Evolutionary conservation across 352 stramenopile species (phyloP).

Genomic region (Phytopythium kandeliae): DNA sequence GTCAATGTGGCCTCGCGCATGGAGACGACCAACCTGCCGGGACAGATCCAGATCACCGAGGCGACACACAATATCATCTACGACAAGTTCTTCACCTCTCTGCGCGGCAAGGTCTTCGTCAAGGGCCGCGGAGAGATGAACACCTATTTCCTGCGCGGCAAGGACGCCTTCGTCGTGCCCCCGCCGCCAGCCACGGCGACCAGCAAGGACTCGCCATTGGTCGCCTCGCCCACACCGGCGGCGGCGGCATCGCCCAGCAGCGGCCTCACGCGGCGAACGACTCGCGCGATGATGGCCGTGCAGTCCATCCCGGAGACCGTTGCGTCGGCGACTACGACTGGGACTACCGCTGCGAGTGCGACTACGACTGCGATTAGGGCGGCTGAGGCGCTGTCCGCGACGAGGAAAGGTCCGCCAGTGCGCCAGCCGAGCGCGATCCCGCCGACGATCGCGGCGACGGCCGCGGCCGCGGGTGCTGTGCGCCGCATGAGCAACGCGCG

Average conservation of each 20-base stretch:
- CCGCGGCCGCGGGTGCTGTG: background rate
- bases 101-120: slow-evolving; percentile 73
- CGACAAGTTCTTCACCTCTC: slow-evolving; percentile 61
- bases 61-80: slow-evolving; percentile 58
- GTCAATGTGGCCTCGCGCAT: slow-evolving; percentile 85
- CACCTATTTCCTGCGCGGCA: slow-evolving; percentile 72
- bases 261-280: background rate
- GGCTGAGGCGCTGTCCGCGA: too few species aligned
- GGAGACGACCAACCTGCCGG: slow-evolving; percentile 75
- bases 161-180: slow-evolving; percentile 50
- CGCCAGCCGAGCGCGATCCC: background rate
- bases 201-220: background rate
- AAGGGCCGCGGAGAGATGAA: slow-evolving; percentile 82
- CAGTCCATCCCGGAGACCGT: slow-evolving; percentile 11
- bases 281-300: slow-evolving; percentile 3
- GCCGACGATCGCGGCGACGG: background rate
- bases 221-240: too few species aligned
- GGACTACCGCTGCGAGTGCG: too few species aligned
- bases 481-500: slow-evolving; percentile 13
- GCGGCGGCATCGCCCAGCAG: background rate
- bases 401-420: background rate
- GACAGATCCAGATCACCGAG: slow-evolving; percentile 80
- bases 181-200: slow-evolving; percentile 18
- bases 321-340: too few species aligned
- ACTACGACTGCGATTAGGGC: too few species aligned